phyloP scores from a whole-genome alignment of 2,329 filamentous ascomycete species.

The Cercospora zeina region DNA sequence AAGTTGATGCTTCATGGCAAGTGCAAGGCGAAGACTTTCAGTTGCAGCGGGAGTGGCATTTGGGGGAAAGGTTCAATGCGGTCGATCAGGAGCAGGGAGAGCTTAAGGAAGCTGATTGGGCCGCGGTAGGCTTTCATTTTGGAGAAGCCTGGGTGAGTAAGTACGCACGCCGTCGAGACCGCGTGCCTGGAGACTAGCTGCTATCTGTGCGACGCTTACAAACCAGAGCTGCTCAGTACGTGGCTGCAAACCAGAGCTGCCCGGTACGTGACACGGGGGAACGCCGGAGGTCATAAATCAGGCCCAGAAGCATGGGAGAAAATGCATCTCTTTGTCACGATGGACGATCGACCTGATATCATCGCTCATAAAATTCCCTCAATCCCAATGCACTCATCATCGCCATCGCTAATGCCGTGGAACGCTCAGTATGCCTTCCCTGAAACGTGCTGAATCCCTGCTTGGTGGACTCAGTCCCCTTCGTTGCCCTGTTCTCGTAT shows the following conservation, averaged over 20 bases:
- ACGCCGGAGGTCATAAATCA: background rate
- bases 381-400: conserved; percentile 9
- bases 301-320: background rate
- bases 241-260: background rate
- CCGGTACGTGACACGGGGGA: background rate
- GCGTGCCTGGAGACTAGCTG: background rate
- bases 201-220: background rate
- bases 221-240: background rate
- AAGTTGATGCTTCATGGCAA: conserved; percentile 17
- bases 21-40: conserved; percentile 13
- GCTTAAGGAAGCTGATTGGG: conserved; percentile 24
- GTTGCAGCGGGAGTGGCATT: conserved; percentile 18
- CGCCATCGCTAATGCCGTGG: conserved; percentile 12
- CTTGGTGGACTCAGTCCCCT: background rate
- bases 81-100: background rate
- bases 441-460: background rate
- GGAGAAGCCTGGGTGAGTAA: conserved; percentile 20
- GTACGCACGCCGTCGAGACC: background rate
- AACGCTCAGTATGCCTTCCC: conserved; percentile 15
- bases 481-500: background rate
- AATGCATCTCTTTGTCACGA: background rate
- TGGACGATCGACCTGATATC: conserved; percentile 12
- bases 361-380: background rate
- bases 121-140: conserved; percentile 22
- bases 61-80: background rate